phyloP scores from a whole-genome alignment of 805 yeast genomes.

The Cyberlindnera lachancei region DNA sequence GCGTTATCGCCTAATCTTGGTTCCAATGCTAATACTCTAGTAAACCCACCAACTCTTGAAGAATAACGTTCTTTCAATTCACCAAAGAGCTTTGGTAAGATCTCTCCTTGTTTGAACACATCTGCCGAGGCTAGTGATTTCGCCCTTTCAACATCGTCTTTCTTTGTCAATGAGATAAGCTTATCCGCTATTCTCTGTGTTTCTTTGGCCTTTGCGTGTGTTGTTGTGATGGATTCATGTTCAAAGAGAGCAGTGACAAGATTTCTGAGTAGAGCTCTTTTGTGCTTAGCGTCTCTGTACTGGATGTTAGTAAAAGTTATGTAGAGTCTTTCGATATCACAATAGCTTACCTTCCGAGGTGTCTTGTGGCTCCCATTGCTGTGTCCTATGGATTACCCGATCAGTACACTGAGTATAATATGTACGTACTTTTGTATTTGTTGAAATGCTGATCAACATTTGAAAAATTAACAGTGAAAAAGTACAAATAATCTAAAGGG shows the following conservation, averaged over 20 bases:
- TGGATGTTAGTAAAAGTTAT: slow-evolving; percentile 3
- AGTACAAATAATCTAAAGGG: background rate
- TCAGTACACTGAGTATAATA: too few species aligned
- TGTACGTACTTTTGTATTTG: too few species aligned
- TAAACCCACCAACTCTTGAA: slow-evolving; percentile 69
- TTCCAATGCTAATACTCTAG: slow-evolving; percentile 77
- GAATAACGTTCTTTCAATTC: slow-evolving; percentile 60
- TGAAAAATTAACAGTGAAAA: background rate
- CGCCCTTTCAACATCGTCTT: slow-evolving; percentile 22
- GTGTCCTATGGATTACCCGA: too few species aligned
- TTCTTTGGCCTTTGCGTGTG: slow-evolving; percentile 68
- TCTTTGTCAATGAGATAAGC: slow-evolving; percentile 53
- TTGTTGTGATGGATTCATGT: slow-evolving; percentile 65
- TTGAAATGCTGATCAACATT: background rate
- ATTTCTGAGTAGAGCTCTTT: slow-evolving; percentile 48
- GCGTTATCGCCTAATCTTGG: slow-evolving; percentile 87
- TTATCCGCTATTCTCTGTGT: slow-evolving; percentile 58
- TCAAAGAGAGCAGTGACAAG: slow-evolving; percentile 60
- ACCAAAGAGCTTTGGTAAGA: slow-evolving; percentile 58
- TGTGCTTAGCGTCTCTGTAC: slow-evolving; percentile 21
- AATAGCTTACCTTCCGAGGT: slow-evolving; percentile 13
- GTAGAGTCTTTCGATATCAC: background rate
- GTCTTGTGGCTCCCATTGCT: slow-evolving; percentile 21
- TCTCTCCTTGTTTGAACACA: slow-evolving; percentile 39
- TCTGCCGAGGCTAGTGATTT: slow-evolving; percentile 30